phyloP scores from a whole-genome alignment of 2,329 filamentous ascomycete genomes.

The Thielaviopsis populi region DNA sequence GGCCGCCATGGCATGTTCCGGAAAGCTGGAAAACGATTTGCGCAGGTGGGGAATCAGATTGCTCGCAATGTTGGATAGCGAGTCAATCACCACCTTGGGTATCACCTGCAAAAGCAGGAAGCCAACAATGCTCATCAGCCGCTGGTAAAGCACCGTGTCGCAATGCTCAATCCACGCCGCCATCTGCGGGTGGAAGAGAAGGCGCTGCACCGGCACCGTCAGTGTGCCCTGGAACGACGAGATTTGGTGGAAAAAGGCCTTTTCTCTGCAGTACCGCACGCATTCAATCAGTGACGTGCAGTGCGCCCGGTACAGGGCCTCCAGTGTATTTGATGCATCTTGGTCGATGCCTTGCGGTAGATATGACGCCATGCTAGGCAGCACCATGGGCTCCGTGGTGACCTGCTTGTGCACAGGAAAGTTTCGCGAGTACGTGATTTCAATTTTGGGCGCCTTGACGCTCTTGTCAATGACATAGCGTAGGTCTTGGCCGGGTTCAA shows the following conservation, averaged over 20 bases:
- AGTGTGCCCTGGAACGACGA: constrained; percentile 91
- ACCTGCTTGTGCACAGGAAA: constrained; percentile 25
- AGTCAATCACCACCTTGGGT: constrained; percentile 73
- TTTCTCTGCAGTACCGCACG: constrained; percentile 90
- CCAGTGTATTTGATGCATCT: constrained; percentile 73
- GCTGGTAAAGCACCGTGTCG: constrained; percentile 90
- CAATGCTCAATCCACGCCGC: constrained; percentile 91
- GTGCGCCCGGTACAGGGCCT: constrained; percentile 81
- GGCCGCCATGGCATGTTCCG: constrained; percentile 69
- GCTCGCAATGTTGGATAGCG: constrained; percentile 73
- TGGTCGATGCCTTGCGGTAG: constrained; percentile 68
- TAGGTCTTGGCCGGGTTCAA: constrained; percentile 15
- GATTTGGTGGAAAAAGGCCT: constrained; percentile 89
- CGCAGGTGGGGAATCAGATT: constrained; percentile 67
- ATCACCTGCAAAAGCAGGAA: constrained; percentile 83
- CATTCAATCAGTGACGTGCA: constrained; percentile 92
- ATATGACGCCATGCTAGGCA: constrained; percentile 79
- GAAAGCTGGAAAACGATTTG: constrained; percentile 72
- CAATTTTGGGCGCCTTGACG: constrained; percentile 41
- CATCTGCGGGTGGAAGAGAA: constrained; percentile 67
- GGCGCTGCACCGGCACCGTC: constrained; percentile 89
- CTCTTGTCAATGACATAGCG: constrained; percentile 32
- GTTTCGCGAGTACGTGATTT: constrained; percentile 44
- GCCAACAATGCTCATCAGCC: constrained; percentile 85
- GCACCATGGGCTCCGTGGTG: constrained; percentile 54